Percentiles rank a stretch among this genome's conserved stretches.
phyloP scores from a whole-genome alignment of 495 filamentous ascomycete genomes.

The Thermothielavioides terrestris region DNA sequence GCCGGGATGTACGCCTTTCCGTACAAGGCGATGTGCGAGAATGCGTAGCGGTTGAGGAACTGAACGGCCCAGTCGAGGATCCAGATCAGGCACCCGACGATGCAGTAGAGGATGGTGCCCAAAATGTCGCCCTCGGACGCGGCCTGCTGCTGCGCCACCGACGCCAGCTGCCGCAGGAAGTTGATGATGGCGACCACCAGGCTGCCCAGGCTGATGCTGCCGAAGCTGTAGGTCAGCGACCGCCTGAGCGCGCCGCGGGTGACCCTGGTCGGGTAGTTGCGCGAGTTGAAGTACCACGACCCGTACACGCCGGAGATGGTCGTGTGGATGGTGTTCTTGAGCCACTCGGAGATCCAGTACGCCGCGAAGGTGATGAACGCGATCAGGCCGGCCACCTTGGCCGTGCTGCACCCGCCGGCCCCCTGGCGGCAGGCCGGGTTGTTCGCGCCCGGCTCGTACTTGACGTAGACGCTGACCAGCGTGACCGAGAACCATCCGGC shows the following conservation, averaged over 20 bases:
- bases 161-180: slow-evolving; percentile 66
- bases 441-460: slow-evolving; percentile 56
- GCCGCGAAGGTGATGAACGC: slow-evolving; percentile 82
- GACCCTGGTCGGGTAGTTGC: slow-evolving; percentile 62
- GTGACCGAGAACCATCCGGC: slow-evolving; percentile 56
- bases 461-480: slow-evolving; percentile 63
- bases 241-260: slow-evolving; percentile 71
- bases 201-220: slow-evolving; percentile 79
- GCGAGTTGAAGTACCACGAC: slow-evolving; percentile 78
- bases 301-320: slow-evolving; percentile 85
- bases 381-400: slow-evolving; percentile 72
- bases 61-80: slow-evolving; percentile 78
- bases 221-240: slow-evolving; percentile 81
- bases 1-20: slow-evolving; percentile 77
- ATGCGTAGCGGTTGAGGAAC: slow-evolving; percentile 75
- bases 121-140: slow-evolving; percentile 60
- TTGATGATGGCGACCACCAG: slow-evolving; percentile 83
- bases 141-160: slow-evolving; percentile 57
- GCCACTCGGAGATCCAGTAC: slow-evolving; percentile 87
- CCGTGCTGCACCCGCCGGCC: slow-evolving; percentile 61
- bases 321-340: slow-evolving; percentile 87
- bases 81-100: slow-evolving; percentile 65
- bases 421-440: slow-evolving; percentile 59
- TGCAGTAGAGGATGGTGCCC: slow-evolving; percentile 57
- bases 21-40: slow-evolving; percentile 86